Evolutionary conservation across 805 yeast species (phyloP).

Genomic region (Blastobotrys peoriensis): DNA sequence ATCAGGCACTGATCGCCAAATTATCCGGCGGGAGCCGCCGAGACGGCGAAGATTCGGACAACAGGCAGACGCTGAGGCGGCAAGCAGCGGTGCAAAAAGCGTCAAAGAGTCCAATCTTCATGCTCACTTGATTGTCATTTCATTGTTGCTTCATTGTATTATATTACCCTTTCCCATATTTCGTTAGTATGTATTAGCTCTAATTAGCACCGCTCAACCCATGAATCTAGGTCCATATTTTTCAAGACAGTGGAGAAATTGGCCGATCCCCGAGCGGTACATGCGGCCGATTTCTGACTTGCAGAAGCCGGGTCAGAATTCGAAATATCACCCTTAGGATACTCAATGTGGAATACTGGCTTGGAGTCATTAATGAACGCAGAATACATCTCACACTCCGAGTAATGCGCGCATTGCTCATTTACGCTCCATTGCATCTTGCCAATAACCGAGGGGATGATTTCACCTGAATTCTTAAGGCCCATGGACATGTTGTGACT

Average conservation of each 20-base stretch:
- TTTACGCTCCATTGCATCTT: conserved; percentile 26
- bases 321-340: conserved; percentile 23
- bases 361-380: conserved; percentile 19
- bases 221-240: conserved; percentile 24
- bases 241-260: conserved; percentile 25
- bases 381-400: conserved; percentile 22
- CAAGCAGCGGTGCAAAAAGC: too few relatives aligned
- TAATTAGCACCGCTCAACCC: conserved; percentile 20
- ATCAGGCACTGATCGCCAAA: too few relatives aligned
- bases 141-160: too few relatives aligned
- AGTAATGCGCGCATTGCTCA: conserved; percentile 28
- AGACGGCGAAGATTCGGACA: too few relatives aligned
- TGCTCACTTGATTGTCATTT: too few relatives aligned
- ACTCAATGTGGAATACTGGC: conserved; percentile 28
- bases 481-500: conserved; percentile 22
- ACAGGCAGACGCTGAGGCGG: too few relatives aligned
- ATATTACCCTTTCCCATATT: too few relatives aligned
- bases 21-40: too few relatives aligned
- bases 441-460: conserved; percentile 20
- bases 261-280: conserved; percentile 2
- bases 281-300: conserved; percentile 8
- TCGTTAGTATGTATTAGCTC: too few relatives aligned
- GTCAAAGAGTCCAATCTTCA: too few relatives aligned
- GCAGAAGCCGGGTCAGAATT: conserved; percentile 11
- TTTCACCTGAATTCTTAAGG: conserved; percentile 26